Evolutionary conservation across 495 filamentous ascomycete genomes (phyloP).

Genomic region (Chaetomium tenue): DNA sequence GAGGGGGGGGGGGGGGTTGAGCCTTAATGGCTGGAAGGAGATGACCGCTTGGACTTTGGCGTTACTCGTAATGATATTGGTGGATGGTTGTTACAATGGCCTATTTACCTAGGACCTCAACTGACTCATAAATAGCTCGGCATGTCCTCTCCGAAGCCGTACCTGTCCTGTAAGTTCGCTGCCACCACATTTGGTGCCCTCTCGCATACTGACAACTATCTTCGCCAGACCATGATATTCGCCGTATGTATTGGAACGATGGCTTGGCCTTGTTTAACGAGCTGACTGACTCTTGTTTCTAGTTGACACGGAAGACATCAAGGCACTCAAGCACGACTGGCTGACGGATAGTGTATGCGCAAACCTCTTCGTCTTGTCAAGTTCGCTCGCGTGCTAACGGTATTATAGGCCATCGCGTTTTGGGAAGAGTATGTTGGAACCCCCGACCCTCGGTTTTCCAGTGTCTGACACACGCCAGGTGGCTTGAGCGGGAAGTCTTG

Average conservation of each 20-base stretch:
- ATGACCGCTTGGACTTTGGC: too few species aligned
- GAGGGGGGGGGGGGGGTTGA: neutral
- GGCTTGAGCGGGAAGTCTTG: slow-evolving; percentile 85
- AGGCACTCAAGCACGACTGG: slow-evolving; percentile 88
- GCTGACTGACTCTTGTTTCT: slow-evolving; percentile 19
- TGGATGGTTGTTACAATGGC: neutral
- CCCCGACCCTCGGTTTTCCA: neutral
- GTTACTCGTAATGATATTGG: neutral
- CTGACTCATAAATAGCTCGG: slow-evolving; percentile 23
- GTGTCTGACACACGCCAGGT: slow-evolving; percentile 50
- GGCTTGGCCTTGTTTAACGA: neutral
- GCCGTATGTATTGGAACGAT: slow-evolving; percentile 35
- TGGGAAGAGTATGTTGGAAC: slow-evolving; percentile 84
- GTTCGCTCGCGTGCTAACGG: slow-evolving; percentile 24
- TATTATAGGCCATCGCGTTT: slow-evolving; percentile 75
- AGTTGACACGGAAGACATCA: slow-evolving; percentile 71
- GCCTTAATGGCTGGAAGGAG: too few species aligned
- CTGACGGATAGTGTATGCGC: slow-evolving; percentile 89
- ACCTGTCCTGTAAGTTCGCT: slow-evolving; percentile 45
- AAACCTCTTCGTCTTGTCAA: slow-evolving; percentile 3
- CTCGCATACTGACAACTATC: slow-evolving; percentile 13
- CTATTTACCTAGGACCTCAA: neutral
- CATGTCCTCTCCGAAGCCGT: slow-evolving; percentile 39
- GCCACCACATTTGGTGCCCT: neutral
- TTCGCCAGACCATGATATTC: slow-evolving; percentile 45